Evolutionary conservation across 2,329 filamentous ascomycete genomes (phyloP), one percentile per base, ranked within the genome.

Genomic region (Knoxdaviesia proteae): DNA sequence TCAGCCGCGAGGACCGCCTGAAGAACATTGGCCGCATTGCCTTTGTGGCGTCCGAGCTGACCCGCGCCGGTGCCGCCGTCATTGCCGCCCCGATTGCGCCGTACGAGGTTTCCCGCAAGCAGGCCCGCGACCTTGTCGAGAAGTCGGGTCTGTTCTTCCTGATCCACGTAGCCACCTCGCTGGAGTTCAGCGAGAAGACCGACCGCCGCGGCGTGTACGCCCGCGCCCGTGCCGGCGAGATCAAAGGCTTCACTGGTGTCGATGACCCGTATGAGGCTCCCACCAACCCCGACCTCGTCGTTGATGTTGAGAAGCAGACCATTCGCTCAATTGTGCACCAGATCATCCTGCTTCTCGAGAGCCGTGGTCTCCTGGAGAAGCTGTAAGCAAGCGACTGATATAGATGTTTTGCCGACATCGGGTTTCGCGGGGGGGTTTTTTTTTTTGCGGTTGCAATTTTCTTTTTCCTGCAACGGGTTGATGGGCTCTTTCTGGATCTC

Each of bases 201-300:
- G 90, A 98, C 63, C 87, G 84, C 68, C 73, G 80, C 47, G 90
- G 90, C 46, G 78, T 94, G 56, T 98, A 96, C 63, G 71, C 71
- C 50, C 74, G 75, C 58, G 90, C 90, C 36, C 74, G 90, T 48
- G 71, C 69, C 20, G 90, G 90, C 45, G 82, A 94, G 67, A 92
- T 98, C 63, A 90, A 87, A 75, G 87, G 87, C 49, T 98, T 98
- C 72, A 98, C 90, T 6, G 90, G 90, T 54, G 86, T 98, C 45
- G 88, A 96, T 58, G 88, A 96, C 65, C 87, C 90, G 40, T 98
- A 98, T 58, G 90, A 98, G 76, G 57, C 61, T 29, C 90, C 90
- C 7, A 54, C 63, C 50, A 86, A 88, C 63, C 74, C 87, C 33
- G 77, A 96, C 58, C 68, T 98, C 49, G 74, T 76, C 5, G 88